Evolutionary conservation across 2,329 filamentous ascomycete genomes (phyloP), one percentile per base, ranked within the genome.

Genomic region (Erysiphe neolycopersici): DNA sequence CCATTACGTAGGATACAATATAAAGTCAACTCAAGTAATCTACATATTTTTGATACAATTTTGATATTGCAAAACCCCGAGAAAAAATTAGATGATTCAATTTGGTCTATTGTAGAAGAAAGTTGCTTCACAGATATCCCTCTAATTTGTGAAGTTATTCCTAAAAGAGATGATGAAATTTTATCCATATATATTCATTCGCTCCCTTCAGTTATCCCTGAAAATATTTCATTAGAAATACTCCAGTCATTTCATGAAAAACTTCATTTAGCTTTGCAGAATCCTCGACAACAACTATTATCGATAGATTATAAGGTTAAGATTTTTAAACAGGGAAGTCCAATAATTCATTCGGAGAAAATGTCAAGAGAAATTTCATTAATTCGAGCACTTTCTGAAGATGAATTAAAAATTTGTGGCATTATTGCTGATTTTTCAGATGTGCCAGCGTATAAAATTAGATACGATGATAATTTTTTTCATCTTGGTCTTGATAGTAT

Each of bases 401-500:
- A 59, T 52, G 51, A 71, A 59, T 4, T 59, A 48, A 45, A 66
- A 53, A 36, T 62, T 54, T 51, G 65, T 60, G 18, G 59, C 52
- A 22, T 60, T 51, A 49, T 65, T 59, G 49, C 64, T 56, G 60
- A 60, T 6, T 64, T 89, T 19, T 73, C 78, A 0, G 61, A 64
- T 1, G 58, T 68, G 4, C 56, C 68, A 0, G 45, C 55, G 1
- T 52, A 63, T 0, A 61, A 60, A 0, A 75, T 93, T 40, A 52
- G 56, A 3, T 65, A 64, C 12, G 55, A 67, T 10, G 82, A 73
- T 0, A 83, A 80, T 0, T 82, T 95, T 41, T 92, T 87, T 52
- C 74, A 79, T 46, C 69, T 93, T n/a, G 87, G 87, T 0, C 62
- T 94, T 3, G 85, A 94, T 58, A 94, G 85, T 55, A 89, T 95